Conservation (phyloP, 805 yeast genomes). For the Candida peoriensis region DNA sequence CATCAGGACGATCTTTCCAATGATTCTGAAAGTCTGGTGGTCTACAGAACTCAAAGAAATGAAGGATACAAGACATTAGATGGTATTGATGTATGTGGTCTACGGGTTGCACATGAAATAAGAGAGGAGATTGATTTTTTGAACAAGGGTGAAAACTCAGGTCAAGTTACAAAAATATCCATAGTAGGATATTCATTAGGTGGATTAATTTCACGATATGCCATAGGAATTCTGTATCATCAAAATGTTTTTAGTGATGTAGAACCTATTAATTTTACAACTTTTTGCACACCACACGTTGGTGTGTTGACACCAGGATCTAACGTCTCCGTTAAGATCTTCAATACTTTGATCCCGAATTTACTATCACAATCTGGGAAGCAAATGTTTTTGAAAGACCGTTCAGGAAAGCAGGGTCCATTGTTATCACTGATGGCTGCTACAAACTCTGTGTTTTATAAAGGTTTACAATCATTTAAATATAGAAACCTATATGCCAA, state of each 20-base stretch:
- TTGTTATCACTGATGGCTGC: constrained; percentile 63
- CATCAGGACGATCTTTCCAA: constrained; percentile 21
- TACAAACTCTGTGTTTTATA: constrained; percentile 52
- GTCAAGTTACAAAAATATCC: constrained; percentile 58
- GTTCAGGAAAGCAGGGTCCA: constrained; percentile 34
- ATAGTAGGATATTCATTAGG: constrained; percentile 83
- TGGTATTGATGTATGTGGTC: constrained; percentile 82
- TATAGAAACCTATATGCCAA: constrained; percentile 64
- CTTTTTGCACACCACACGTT: constrained; percentile 70
- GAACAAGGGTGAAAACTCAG: constrained; percentile 19
- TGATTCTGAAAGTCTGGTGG: constrained; percentile 17
- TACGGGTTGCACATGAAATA: constrained; percentile 68
- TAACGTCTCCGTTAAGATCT: constrained; percentile 43
- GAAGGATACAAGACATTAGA: constrained; percentile 74
- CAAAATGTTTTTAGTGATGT: constrained; percentile 48
- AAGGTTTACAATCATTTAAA: constrained; percentile 49
- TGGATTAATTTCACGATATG: constrained; percentile 74
- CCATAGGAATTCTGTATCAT: constrained; percentile 62
- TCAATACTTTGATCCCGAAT: constrained; percentile 60
- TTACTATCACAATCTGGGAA: constrained; percentile 67
- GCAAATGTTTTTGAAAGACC: constrained; percentile 65
- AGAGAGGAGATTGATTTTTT: constrained; percentile 28
- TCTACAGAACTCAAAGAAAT: constrained; percentile 20
- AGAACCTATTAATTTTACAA: constrained; percentile 52
- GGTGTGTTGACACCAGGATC: constrained; percentile 59